These are phyloP conservation scores for Paramecium tetraurelia DNA, from an alignment of 73 alveolate genomes.

Conservation along the genomic window DNA sequence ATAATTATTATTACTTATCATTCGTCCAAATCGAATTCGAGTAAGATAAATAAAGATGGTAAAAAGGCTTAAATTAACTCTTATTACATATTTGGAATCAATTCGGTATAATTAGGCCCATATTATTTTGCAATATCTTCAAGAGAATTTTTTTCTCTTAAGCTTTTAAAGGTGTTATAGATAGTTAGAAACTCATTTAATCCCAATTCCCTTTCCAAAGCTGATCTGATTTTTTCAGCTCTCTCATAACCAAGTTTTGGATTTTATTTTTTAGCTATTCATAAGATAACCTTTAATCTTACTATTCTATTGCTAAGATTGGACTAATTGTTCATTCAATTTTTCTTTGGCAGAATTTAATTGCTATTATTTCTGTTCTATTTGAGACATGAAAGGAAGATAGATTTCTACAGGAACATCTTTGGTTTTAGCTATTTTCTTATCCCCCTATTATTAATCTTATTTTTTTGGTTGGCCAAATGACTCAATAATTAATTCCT, in stretches of 20 bases:
- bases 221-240: neutral
- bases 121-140: neutral
- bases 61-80: neutral
- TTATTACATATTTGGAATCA: neutral
- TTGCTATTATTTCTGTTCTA: neutral
- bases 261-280: neutral
- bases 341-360: neutral
- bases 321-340: neutral
- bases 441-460: neutral
- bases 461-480: neutral
- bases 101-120: neutral
- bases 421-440: neutral
- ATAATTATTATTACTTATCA: neutral
- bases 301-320: neutral
- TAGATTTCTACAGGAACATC: neutral
- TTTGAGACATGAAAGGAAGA: neutral
- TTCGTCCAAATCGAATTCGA: neutral
- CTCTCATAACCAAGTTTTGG: neutral
- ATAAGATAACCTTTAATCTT: neutral
- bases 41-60: neutral
- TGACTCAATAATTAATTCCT: neutral
- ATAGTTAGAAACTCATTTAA: neutral
- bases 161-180: neutral
- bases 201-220: neutral
- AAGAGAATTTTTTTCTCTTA: neutral